Conservation (phyloP, 2,329 filamentous ascomycete genomes). For the Curvularia hawaiiensis region DNA sequence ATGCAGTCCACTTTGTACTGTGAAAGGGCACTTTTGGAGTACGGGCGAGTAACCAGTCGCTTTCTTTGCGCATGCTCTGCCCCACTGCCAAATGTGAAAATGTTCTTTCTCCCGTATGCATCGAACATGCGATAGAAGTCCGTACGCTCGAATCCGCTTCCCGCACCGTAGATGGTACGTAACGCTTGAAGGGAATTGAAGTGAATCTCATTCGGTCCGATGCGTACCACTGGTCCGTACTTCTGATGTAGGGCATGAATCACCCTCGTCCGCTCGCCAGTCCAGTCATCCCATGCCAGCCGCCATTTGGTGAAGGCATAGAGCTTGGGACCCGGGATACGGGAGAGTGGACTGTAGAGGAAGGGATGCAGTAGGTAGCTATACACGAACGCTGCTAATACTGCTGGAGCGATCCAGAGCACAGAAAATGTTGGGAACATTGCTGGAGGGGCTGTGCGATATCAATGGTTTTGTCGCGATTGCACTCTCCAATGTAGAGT, state of each 20-base stretch:
- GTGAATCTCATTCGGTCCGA: slow-evolving; percentile 22
- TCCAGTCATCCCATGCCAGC: slow-evolving; percentile 53
- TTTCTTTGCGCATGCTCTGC: slow-evolving; percentile 57
- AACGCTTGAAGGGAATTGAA: slow-evolving; percentile 52
- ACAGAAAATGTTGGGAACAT: background rate
- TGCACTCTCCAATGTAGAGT: background rate
- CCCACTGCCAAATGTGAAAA: slow-evolving; percentile 57
- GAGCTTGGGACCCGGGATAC: slow-evolving; percentile 47
- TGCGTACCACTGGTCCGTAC: slow-evolving; percentile 20
- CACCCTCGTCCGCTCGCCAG: slow-evolving; percentile 49
- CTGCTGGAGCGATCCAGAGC: background rate
- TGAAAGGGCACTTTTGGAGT: slow-evolving; percentile 55
- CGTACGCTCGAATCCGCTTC: slow-evolving; percentile 57
- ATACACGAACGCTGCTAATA: slow-evolving; percentile 2
- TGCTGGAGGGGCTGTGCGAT: background rate
- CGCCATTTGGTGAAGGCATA: slow-evolving; percentile 54
- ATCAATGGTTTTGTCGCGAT: background rate
- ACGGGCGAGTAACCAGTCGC: slow-evolving; percentile 59
- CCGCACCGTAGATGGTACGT: slow-evolving; percentile 61
- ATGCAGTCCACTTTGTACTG: slow-evolving; percentile 40
- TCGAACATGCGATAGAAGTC: slow-evolving; percentile 63
- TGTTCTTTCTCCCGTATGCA: slow-evolving; percentile 57
- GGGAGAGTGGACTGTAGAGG: slow-evolving; percentile 4
- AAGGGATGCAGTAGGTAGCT: background rate
- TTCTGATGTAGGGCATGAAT: slow-evolving; percentile 52